Conservation (phyloP, 208 protist genomes). For the Trypanosoma scelopori region DNA sequence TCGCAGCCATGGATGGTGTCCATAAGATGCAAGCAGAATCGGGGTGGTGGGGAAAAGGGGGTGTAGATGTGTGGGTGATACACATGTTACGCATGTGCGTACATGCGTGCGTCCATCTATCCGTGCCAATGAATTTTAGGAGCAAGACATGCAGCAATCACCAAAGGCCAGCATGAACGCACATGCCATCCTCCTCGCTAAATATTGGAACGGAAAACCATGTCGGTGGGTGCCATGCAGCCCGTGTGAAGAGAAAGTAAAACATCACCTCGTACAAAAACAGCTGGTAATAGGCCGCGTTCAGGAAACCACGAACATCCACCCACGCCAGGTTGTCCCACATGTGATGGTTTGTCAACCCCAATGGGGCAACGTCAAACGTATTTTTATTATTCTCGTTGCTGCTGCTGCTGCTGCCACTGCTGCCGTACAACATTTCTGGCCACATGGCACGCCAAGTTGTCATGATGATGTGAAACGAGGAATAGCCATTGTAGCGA, state of each 20-base stretch:
- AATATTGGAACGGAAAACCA: constrained; percentile 69
- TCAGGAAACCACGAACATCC: constrained; percentile 55
- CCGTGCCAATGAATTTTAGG: not conserved
- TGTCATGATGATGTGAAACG: constrained; percentile 80
- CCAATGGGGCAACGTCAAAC: constrained; percentile 19
- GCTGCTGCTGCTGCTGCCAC: not conserved
- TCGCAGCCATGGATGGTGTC: no score
- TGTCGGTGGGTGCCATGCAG: constrained; percentile 71
- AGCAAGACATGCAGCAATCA: constrained; percentile 3
- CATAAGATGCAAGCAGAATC: no score
- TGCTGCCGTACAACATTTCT: constrained; percentile 54
- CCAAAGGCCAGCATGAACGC: not conserved
- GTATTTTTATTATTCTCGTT: not conserved
- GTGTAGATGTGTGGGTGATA: no score
- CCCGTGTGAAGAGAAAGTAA: constrained; percentile 76
- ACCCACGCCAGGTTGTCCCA: constrained; percentile 76
- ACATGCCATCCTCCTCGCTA: constrained; percentile 29
- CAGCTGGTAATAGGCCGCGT: constrained; percentile 64
- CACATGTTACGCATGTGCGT: no score
- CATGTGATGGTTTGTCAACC: constrained; percentile 58
- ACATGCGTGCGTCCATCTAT: no score
- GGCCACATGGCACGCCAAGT: constrained; percentile 88
- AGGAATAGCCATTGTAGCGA: constrained; percentile 76
- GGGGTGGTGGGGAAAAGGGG: no score
- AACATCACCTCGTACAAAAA: constrained; percentile 81